Base-by-base conservation (phyloP, 1,139 yeast species). In the Meyerozyma guilliermondii region DNA sequence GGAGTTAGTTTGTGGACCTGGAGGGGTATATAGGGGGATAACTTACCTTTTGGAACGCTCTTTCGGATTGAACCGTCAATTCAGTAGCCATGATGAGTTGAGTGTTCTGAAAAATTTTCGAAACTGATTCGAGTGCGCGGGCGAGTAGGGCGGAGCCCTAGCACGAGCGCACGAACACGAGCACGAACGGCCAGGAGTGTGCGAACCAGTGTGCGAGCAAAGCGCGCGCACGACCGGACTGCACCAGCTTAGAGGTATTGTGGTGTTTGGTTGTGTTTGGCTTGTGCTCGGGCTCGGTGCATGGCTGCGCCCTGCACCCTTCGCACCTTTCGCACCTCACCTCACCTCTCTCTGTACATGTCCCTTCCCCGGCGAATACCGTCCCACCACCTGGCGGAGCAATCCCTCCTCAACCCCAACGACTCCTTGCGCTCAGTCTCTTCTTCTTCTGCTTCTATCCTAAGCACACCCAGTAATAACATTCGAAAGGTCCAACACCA, bases 1-100 rank as follows among this genome's bases (percentile, higher is more conserved):
- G 71, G 48, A 59, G 72, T 66, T 67, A 68, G 74, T 68, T 67
- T 20, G 5, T 20, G 22, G 22, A 6, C 22, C 7, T 20, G 22
- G 22, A 6, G 18, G 31, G 14, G n/a, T 16, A 9, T 29, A 14
- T 20, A 18, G 14, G 10, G 39, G 29, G 22, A 37, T 35, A 63
- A 77, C 94, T 72, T 81, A 87, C 95, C 95, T 92, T 94, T 86
- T 92, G 98, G 96, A 85, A 92, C 87, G 98, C 98, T 81, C 96
- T 92, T 84, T 94, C 98, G 73, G 97, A 87, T 86, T 92, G 99
- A 80, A 94, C 99, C 76, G 96, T 89, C 81, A 92, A 89, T 86
- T 92, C 99, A 77, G 98, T 87, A 75, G 98, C 95, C 98, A 92
- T 92, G 80, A 79, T 71, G 60, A 56, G 61, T 50, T 46, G 49